Evolutionary conservation across 257 asterid species (phyloP).

Genomic region (Schizonepeta tenuifolia): DNA sequence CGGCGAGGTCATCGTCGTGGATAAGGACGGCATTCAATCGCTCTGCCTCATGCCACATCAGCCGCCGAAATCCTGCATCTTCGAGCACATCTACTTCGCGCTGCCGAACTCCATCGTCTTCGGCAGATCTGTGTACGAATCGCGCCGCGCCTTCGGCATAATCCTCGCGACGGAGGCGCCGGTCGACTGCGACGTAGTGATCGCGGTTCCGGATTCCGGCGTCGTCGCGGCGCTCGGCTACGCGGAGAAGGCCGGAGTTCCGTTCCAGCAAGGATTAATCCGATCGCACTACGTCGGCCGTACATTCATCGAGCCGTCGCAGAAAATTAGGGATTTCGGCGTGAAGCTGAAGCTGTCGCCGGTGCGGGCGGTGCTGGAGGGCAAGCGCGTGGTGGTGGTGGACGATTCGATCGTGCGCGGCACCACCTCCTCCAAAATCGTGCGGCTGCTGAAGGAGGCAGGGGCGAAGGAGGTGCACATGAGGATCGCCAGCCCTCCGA

Average conservation of each 20-base stretch:
- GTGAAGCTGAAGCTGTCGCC: slow-evolving; percentile 89
- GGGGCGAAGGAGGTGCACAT: slow-evolving; percentile 95
- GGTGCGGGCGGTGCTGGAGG: slow-evolving; percentile 83
- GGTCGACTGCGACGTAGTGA: slow-evolving; percentile 91
- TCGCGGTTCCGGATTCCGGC: slow-evolving; percentile 94
- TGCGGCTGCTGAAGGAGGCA: slow-evolving; percentile 78
- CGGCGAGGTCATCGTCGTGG: slow-evolving; percentile 72
- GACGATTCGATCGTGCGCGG: slow-evolving; percentile 97
- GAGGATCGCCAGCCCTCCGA: slow-evolving; percentile 96
- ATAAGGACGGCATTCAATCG: slow-evolving; percentile 55
- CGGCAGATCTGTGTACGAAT: slow-evolving; percentile 82
- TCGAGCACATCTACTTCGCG: slow-evolving; percentile 87
- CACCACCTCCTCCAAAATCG: slow-evolving; percentile 88
- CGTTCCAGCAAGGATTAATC: slow-evolving; percentile 87
- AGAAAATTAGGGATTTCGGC: slow-evolving; percentile 89
- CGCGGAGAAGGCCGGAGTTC: slow-evolving; percentile 86
- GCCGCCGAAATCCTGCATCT: slow-evolving; percentile 71
- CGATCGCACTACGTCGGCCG: slow-evolving; percentile 93
- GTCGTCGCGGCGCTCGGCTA: slow-evolving; percentile 94
- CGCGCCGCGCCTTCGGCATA: slow-evolving; percentile 69
- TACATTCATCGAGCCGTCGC: slow-evolving; percentile 95
- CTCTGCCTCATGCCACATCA: slow-evolving; percentile 71
- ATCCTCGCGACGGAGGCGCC: slow-evolving; percentile 77
- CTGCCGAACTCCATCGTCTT: slow-evolving; percentile 76
- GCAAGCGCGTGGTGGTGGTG: slow-evolving; percentile 96